Conservation (phyloP, 1,139 yeast species). For the Kodamaea plutei region DNA sequence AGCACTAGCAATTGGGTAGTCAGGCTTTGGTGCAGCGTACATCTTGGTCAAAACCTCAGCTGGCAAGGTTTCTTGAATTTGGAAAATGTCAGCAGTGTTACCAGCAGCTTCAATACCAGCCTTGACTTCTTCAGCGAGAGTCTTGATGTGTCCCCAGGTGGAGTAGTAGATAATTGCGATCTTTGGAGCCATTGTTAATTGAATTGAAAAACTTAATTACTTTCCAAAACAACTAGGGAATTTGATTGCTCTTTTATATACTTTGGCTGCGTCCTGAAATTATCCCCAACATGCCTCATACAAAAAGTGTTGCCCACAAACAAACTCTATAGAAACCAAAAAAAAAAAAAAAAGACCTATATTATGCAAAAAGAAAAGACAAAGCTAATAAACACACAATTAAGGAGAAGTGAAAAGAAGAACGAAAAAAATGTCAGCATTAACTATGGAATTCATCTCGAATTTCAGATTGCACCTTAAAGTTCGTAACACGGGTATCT, state of each 20-base stretch:
- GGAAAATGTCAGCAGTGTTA: conserved; percentile 34
- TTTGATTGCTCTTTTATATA: conserved; percentile 1
- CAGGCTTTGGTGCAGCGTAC: conserved; percentile 32
- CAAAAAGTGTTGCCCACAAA: too few species aligned
- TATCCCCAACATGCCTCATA: too few species aligned
- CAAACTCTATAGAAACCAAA: too few species aligned
- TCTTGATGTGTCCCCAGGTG: conserved; percentile 33
- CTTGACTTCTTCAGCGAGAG: conserved; percentile 33
- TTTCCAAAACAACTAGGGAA: conserved; percentile 1
- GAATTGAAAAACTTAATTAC: not conserved
- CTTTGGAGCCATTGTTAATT: conserved; percentile 25
- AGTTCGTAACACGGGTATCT: too few species aligned
- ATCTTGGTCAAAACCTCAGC: conserved; percentile 24
- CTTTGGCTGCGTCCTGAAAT: too few species aligned
- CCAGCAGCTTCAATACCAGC: conserved; percentile 37
- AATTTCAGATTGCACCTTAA: too few species aligned
- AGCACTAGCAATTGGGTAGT: conserved; percentile 29
- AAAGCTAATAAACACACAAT: too few species aligned
- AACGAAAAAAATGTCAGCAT: too few species aligned
- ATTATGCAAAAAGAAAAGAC: too few species aligned
- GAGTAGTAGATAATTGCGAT: conserved; percentile 39
- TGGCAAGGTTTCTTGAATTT: conserved; percentile 34
- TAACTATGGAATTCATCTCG: too few species aligned
- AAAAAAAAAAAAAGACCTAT: too few species aligned
- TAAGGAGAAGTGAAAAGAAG: too few species aligned